Conservation (phyloP, 2,329 filamentous ascomycete species). For the Pyricularia sp. region DNA sequence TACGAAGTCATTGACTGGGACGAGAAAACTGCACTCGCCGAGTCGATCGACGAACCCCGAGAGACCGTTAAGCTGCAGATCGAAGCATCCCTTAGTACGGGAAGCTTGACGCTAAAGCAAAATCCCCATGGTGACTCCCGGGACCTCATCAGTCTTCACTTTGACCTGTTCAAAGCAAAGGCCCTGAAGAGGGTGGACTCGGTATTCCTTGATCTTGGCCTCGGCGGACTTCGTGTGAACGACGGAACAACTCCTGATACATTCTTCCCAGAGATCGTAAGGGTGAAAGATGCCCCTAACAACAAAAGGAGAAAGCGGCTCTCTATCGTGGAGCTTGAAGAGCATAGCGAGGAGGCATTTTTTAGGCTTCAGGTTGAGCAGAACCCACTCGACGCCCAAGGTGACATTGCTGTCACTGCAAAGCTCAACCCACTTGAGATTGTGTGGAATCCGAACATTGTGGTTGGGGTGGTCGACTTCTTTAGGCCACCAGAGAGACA, state of each 20-base stretch:
- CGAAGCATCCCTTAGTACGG: conserved; percentile 86
- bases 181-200: conserved; percentile 86
- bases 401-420: conserved; percentile 81
- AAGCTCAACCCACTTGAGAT: conserved; percentile 95
- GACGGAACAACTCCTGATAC: conserved; percentile 91
- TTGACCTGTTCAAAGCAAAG: conserved; percentile 89
- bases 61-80: conserved; percentile 91
- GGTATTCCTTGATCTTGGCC: conserved; percentile 75
- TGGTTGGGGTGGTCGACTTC: conserved; percentile 86
- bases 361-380: conserved; percentile 91
- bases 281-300: conserved; percentile 77
- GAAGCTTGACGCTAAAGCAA: conserved; percentile 88
- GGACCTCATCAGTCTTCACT: conserved; percentile 84
- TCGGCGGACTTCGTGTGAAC: conserved; percentile 88
- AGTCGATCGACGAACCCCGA: conserved; percentile 79
- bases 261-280: conserved; percentile 88
- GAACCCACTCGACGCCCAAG: conserved; percentile 85
- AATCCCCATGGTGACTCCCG: conserved; percentile 68
- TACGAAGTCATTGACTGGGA: conserved; percentile 98
- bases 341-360: conserved; percentile 57
- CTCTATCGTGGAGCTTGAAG: conserved; percentile 44
- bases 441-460: conserved; percentile 91
- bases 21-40: conserved; percentile 82
- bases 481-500: conserved; percentile 94
- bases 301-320: conserved; percentile 34